Percentiles rank a stretch among this genome's conserved stretches.
phyloP scores from a whole-genome alignment of 1,284 basidiomycete genomes.

The Leccinum subrobustum region DNA sequence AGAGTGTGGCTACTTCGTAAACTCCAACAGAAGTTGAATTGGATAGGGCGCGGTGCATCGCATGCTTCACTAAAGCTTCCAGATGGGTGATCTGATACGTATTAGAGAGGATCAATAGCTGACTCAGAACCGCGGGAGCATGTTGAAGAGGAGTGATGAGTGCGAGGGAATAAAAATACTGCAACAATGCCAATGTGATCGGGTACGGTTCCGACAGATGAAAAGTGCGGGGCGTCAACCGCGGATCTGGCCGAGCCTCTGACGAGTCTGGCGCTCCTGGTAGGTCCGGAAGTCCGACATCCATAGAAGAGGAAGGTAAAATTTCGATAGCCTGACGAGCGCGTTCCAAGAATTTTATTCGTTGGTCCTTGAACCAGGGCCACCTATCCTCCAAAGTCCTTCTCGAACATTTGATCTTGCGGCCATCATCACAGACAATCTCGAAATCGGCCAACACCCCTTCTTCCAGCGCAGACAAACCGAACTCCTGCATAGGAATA shows the following conservation, averaged over 20 bases:
- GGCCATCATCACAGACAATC: conserved; percentile 87
- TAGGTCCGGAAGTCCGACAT: conserved; percentile 57
- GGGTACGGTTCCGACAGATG: conserved; percentile 87
- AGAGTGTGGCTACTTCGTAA: conserved; percentile 91
- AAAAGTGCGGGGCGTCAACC: conserved; percentile 77
- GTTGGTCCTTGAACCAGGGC: conserved; percentile 89
- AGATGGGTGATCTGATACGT: conserved; percentile 82
- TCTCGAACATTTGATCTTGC: conserved; percentile 79
- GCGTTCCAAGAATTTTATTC: conserved; percentile 53
- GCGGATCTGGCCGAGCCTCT: conserved; percentile 62
- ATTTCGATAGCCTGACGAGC: conserved; percentile 54
- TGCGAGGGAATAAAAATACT: conserved; percentile 89
- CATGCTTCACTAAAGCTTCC: conserved; percentile 80
- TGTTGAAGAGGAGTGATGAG: conserved; percentile 89
- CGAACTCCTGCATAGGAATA: conserved; percentile 72
- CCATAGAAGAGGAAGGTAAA: conserved; percentile 57
- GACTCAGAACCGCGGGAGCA: conserved; percentile 84
- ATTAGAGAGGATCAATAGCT: conserved; percentile 81
- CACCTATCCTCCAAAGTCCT: conserved; percentile 83
- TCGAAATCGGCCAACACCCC: conserved; percentile 82
- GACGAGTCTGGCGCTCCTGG: conserved; percentile 45
- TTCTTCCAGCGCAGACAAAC: conserved; percentile 78
- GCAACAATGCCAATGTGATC: conserved; percentile 84
- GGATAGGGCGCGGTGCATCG: conserved; percentile 85
- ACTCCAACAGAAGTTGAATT: conserved; percentile 85